Evolutionary conservation across 2,329 filamentous ascomycete genomes (phyloP).

Genomic region (Stagonosporopsis tanaceti): DNA sequence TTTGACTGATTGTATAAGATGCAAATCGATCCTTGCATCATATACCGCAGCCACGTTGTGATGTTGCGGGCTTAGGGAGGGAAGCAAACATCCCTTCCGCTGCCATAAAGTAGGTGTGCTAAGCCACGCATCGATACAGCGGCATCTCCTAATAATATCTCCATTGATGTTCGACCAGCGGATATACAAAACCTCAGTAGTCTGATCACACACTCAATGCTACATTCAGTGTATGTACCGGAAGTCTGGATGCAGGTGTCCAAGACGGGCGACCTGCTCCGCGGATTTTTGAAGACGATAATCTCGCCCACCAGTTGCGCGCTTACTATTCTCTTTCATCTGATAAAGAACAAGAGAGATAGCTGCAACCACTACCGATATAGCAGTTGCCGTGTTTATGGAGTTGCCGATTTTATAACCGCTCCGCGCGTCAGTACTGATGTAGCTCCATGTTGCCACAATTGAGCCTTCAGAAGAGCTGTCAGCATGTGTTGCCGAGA

Average conservation of each 20-base stretch:
- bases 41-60: too few relatives aligned
- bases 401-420: slow-evolving; percentile 1
- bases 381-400: not conserved
- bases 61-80: too few relatives aligned
- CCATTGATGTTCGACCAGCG: too few relatives aligned
- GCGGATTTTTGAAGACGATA: not conserved
- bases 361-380: not conserved
- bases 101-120: too few relatives aligned
- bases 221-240: not conserved
- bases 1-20: too few relatives aligned
- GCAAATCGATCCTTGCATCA: too few relatives aligned
- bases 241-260: slow-evolving; percentile 1
- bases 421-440: not conserved
- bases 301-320: not conserved
- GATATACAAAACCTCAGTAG: too few relatives aligned
- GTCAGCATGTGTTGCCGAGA: not conserved
- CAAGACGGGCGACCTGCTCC: not conserved
- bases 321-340: not conserved
- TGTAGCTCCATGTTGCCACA: slow-evolving; percentile 3
- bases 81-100: too few relatives aligned
- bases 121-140: too few relatives aligned
- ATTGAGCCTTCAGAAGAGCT: not conserved
- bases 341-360: not conserved
- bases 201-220: too few relatives aligned
- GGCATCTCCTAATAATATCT: too few relatives aligned